Base-by-base conservation (phyloP, 495 filamentous ascomycete species). In the Penicillium turbatum region DNA sequence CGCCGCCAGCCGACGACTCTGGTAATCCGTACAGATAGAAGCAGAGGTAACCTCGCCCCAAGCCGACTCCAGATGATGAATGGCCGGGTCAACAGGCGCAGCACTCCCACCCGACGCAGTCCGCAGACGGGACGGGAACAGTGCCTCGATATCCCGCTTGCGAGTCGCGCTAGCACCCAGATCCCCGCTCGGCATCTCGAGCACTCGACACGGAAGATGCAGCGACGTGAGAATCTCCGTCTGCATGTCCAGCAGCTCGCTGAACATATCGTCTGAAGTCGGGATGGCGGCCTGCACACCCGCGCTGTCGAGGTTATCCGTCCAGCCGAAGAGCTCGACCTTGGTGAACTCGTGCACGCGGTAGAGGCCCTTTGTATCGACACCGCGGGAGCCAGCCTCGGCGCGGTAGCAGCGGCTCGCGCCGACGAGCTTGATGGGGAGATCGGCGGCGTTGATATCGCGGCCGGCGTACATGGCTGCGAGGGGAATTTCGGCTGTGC, bases 301-400 rank as follows among this genome's bases (percentile, higher is more conserved):
- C n/a, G n/a, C n/a, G 27, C 63, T 63, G 0, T 85, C 83, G 17
- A 61, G 9, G 34, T 66, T 70, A 57, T 77, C 72, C 9, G 72
- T 56, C 92, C 92, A 98, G 0, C 84, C 89, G 66, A 98, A 98
- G 74, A 98, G 83, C 67, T 98, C 93, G 1, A 97, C 92, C 64
- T 98, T 98, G 35, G 90, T 95, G 72, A 98, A 98, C 67, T 98
- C 93, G 73, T 97, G 93, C n/a, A 98, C 93, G 11, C 93, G 86
- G 72, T 97, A 98, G 6, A 98, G 78, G 8, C 93, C 93, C 72
- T 97, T 97, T 7, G 88, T 95, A 36, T 95, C 89, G 19, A 82
- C 83, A 30, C 93, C 93, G 16, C 93, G 78, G 5, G 89, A 86
- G 16, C 93, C 93, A 1, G 93, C 95, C 70, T 98, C 93, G 13